Conservation (phyloP, 2,329 filamentous ascomycete genomes). For the Pseudogymnoascus sp. region DNA sequence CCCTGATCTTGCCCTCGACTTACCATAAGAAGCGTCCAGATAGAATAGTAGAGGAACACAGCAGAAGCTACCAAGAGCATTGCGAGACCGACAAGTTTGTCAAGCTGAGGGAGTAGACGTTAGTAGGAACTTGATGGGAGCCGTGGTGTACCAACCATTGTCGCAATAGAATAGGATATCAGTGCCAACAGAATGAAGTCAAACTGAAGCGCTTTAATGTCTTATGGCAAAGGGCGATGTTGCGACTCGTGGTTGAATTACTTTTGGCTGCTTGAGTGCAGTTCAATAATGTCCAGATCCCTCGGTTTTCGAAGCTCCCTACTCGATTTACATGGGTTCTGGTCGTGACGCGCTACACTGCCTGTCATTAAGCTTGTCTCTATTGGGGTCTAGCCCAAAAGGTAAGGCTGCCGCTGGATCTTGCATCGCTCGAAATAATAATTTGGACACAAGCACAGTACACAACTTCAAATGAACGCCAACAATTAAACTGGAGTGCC, state of each 20-base stretch:
- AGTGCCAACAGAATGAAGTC: conserved; percentile 2
- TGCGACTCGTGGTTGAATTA: not conserved
- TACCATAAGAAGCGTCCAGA: conserved; percentile 98
- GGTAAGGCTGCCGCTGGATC: conserved; percentile 5
- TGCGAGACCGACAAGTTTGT: conserved; percentile 71
- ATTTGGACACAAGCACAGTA: not conserved
- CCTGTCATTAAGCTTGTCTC: conserved; percentile 6
- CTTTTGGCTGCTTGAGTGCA: not conserved
- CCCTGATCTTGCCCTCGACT: conserved; percentile 57
- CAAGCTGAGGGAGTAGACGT: conserved; percentile 55
- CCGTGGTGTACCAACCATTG: conserved; percentile 24
- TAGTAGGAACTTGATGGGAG: not conserved
- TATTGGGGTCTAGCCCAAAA: conserved; percentile 8
- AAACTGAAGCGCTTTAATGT: conserved; percentile 1
- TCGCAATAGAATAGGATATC: conserved; percentile 17
- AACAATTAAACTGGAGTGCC: not conserved
- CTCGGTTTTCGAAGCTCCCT: conserved; percentile 7
- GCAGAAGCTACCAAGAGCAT: conserved; percentile 68
- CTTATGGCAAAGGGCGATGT: not conserved
- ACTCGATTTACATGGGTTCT: conserved; percentile 7
- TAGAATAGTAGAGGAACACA: conserved; percentile 85
- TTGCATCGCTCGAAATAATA: conserved; percentile 6
- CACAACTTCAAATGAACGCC: not conserved
- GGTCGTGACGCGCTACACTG: conserved; percentile 7
- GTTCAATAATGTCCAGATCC: conserved; percentile 5